Percentiles rank a stretch among this genome's conserved stretches.
These are phyloP conservation scores for Macrophomina phaseolina DNA, from an alignment of 2,329 filamentous ascomycete species.

Conservation along the genomic window DNA sequence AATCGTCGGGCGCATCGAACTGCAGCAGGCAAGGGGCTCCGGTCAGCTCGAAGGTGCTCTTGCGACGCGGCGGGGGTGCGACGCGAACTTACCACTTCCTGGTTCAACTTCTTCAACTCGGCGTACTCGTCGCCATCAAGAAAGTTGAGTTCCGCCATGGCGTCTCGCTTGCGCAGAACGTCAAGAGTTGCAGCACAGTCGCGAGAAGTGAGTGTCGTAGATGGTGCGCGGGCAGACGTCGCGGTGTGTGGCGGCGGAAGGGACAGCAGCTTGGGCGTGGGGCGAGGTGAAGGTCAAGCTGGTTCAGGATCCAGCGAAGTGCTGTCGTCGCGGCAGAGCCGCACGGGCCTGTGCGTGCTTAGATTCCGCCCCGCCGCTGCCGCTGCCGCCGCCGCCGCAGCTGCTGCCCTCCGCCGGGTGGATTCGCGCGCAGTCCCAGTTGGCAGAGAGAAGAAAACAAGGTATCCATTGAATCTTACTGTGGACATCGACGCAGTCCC, in stretches of 20 bases:
- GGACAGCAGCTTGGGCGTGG: neutral
- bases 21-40: conserved; percentile 37
- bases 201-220: neutral
- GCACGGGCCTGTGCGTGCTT: neutral
- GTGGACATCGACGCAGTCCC: conserved; percentile 14
- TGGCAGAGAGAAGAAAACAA: neutral
- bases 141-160: conserved; percentile 48
- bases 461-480: conserved; percentile 23
- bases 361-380: neutral
- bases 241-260: neutral
- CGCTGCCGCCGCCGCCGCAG: neutral
- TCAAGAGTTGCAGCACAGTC: neutral
- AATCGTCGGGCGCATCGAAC: conserved; percentile 81
- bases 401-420: neutral
- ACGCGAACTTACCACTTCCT: conserved; percentile 73
- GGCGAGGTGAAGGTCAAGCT: neutral
- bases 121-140: conserved; percentile 81
- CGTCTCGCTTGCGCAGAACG: conserved; percentile 6
- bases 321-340: neutral
- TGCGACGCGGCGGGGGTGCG: conserved; percentile 4
- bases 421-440: neutral
- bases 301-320: neutral
- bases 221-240: neutral
- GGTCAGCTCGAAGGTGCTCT: neutral
- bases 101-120: conserved; percentile 79